These are phyloP conservation scores for Pythium guiyangense DNA, from an alignment of 352 stramenopile species.

Conservation along the genomic window DNA sequence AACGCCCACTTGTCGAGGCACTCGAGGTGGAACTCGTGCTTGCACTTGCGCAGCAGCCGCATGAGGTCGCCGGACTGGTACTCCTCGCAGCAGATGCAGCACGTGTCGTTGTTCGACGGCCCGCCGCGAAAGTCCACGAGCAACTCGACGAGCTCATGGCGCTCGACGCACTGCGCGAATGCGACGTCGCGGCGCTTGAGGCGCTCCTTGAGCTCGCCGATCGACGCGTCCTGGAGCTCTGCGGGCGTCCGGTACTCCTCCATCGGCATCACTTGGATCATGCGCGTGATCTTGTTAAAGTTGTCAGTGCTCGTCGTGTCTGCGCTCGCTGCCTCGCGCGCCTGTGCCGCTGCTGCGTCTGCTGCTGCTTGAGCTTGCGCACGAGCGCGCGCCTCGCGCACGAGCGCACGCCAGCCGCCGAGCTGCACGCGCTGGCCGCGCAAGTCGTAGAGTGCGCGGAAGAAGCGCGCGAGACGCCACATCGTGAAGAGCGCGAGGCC, in stretches of 20 bases:
- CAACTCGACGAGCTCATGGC: conserved; percentile 62
- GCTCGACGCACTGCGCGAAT: conserved; percentile 59
- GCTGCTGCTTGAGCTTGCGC: conserved; percentile 22
- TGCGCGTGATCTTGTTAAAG: conserved; percentile 69
- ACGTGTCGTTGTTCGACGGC: conserved; percentile 81
- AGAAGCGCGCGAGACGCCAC: conserved; percentile 53
- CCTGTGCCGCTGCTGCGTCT: conserved; percentile 25
- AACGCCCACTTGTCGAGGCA: conserved; percentile 88
- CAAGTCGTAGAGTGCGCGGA: conserved; percentile 43
- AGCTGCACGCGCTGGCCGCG: conserved; percentile 13
- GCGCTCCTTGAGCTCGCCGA: conserved; percentile 71
- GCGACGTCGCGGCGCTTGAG: conserved; percentile 63
- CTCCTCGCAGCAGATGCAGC: conserved; percentile 86
- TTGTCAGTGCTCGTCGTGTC: conserved; percentile 37
- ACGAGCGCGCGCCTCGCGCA: conserved; percentile 49
- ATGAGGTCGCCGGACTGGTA: conserved; percentile 76
- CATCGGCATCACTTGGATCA: conserved; percentile 77
- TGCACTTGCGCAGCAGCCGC: conserved; percentile 75
- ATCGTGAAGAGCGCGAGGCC: conserved; percentile 48
- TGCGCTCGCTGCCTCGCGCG: conserved; percentile 19
- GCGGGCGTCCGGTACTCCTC: conserved; percentile 69
- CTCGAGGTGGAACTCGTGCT: conserved; percentile 87
- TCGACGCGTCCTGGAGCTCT: conserved; percentile 47
- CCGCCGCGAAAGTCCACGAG: conserved; percentile 71
- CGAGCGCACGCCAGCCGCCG: conserved; percentile 42